Evolutionary conservation across 2,329 filamentous ascomycete species (phyloP).

Genomic region (Aspergillus tamarii): DNA sequence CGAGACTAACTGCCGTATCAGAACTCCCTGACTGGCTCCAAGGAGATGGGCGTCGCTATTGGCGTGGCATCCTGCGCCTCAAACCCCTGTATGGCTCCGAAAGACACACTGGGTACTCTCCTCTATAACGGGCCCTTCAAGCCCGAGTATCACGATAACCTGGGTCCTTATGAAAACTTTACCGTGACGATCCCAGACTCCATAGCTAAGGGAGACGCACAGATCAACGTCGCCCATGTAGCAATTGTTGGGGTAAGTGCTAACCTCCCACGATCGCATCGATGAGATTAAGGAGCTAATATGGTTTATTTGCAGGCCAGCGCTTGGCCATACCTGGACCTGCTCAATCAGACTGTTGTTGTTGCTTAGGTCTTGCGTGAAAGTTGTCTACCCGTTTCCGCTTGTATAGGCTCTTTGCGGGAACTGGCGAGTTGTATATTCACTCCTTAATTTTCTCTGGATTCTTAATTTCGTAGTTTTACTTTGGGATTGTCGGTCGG

Average conservation of each 20-base stretch:
- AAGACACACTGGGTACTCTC: constrained; percentile 27
- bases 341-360: constrained; percentile 29
- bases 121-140: constrained; percentile 34
- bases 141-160: constrained; percentile 30
- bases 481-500: background rate
- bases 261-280: background rate
- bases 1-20: constrained; percentile 7
- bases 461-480: background rate
- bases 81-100: constrained; percentile 21
- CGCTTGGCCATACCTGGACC: constrained; percentile 26
- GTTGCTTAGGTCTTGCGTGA: constrained; percentile 19
- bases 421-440: background rate
- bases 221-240: constrained; percentile 34
- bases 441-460: background rate
- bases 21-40: constrained; percentile 31
- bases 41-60: constrained; percentile 34
- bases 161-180: constrained; percentile 37
- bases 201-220: constrained; percentile 18
- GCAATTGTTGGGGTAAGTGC: constrained; percentile 32
- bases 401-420: background rate
- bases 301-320: constrained; percentile 22
- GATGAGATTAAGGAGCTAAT: constrained; percentile 4
- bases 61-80: constrained; percentile 31
- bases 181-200: constrained; percentile 29
- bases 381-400: background rate